phyloP scores from a whole-genome alignment of 306 rosid species.

The Astragalus glycyphyllos region DNA sequence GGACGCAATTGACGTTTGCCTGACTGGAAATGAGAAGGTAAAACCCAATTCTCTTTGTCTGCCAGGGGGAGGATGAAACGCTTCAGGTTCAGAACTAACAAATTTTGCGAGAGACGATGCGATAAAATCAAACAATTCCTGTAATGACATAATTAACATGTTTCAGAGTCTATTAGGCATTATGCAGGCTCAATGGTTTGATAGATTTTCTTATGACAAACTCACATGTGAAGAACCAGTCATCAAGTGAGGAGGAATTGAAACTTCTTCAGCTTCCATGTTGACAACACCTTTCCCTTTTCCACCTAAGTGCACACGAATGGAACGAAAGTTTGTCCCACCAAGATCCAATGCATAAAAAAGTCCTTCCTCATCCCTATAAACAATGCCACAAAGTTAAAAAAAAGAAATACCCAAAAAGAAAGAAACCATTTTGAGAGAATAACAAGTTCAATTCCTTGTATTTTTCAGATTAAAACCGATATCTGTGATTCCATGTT shows the following conservation, averaged over 20 bases:
- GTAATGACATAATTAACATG: slow-evolving; percentile 49
- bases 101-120: slow-evolving; percentile 79
- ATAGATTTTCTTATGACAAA: slow-evolving; percentile 44
- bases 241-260: slow-evolving; percentile 96
- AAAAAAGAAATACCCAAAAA: not conserved
- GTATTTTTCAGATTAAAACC: too few species aligned
- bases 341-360: slow-evolving; percentile 98
- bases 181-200: slow-evolving; percentile 25
- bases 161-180: slow-evolving; percentile 10
- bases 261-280: slow-evolving; percentile 76
- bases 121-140: slow-evolving; percentile 90
- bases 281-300: slow-evolving; percentile 62
- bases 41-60: slow-evolving; percentile 98
- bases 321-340: slow-evolving; percentile 91
- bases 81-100: slow-evolving; percentile 82
- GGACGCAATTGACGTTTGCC: slow-evolving; percentile 83
- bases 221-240: slow-evolving; percentile 80
- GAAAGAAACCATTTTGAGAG: not conserved
- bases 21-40: slow-evolving; percentile 96
- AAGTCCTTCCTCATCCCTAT: slow-evolving; percentile 85
- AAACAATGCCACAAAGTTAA: slow-evolving; percentile 30
- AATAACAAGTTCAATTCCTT: slow-evolving; percentile 5
- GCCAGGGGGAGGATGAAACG: slow-evolving; percentile 76
- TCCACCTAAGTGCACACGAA: slow-evolving; percentile 93
- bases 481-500: too few species aligned